Conservation (phyloP, 345 rosid species). For the Linum tenue region DNA sequence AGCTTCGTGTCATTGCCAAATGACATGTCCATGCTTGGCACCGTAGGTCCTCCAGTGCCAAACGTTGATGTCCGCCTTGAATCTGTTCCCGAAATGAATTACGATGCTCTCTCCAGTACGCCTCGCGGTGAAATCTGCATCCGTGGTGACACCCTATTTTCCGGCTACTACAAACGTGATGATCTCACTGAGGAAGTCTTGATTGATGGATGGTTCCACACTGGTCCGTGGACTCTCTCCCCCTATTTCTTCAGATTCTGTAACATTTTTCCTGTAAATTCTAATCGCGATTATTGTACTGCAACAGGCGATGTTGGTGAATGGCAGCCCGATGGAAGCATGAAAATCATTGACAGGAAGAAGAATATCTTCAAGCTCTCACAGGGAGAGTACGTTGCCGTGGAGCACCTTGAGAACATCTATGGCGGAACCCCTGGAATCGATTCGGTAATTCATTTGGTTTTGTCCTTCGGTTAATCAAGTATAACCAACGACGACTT, state of each 20-base stretch:
- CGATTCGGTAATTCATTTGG: constrained; percentile 46
- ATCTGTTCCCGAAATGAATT: constrained; percentile 95
- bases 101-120: constrained; percentile 69
- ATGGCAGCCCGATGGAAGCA: constrained; percentile 94
- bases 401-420: constrained; percentile 89
- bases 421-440: constrained; percentile 48
- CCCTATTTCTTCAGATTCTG: neutral
- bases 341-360: constrained; percentile 89
- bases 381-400: constrained; percentile 98
- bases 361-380: constrained; percentile 95
- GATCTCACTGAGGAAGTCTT: constrained; percentile 81
- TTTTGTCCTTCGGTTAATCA: too few species aligned
- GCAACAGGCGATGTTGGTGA: constrained; percentile 85
- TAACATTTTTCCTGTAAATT: neutral
- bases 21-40: constrained; percentile 67
- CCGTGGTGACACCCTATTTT: constrained; percentile 62
- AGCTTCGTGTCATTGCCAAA: constrained; percentile 88
- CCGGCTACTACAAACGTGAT: constrained; percentile 88
- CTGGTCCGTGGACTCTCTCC: constrained; percentile 37
- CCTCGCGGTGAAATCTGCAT: constrained; percentile 91
- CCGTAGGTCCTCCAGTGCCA: constrained; percentile 96
- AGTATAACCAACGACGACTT: neutral
- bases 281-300: neutral
- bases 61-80: constrained; percentile 81
- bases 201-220: constrained; percentile 93